Conservation (phyloP, 2,329 filamentous ascomycete species). For the Leptosphaerulina australis region DNA sequence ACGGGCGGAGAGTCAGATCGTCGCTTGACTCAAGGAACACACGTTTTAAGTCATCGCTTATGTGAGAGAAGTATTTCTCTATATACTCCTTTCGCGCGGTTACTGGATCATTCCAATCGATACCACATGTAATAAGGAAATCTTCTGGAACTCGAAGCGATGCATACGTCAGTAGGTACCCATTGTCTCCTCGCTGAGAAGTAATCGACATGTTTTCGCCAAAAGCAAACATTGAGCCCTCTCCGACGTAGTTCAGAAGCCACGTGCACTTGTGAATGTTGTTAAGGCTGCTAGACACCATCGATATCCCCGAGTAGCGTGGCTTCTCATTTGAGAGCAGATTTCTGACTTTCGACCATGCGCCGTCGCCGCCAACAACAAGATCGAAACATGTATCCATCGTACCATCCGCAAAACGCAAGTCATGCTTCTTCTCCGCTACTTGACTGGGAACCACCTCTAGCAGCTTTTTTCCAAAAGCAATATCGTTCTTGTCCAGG, state of each 20-base stretch:
- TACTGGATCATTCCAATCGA: conserved; percentile 50
- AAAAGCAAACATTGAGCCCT: conserved; percentile 41
- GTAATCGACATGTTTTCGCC: conserved; percentile 49
- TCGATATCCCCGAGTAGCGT: conserved; percentile 55
- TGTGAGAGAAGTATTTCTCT: conserved; percentile 28
- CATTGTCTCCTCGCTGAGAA: conserved; percentile 58
- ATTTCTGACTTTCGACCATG: conserved; percentile 51
- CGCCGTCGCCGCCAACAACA: conserved; percentile 57
- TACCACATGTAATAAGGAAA: conserved; percentile 52
- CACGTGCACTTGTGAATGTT: conserved; percentile 52
- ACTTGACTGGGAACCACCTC: conserved; percentile 35
- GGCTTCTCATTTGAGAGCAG: conserved; percentile 48
- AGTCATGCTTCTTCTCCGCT: conserved; percentile 22
- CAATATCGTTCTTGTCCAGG: conserved; percentile 50
- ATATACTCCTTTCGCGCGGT: conserved; percentile 42
- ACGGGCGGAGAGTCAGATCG: conserved; percentile 30
- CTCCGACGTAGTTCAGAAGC: conserved; percentile 54
- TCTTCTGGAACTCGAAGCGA: conserved; percentile 49
- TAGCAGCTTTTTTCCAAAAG: conserved; percentile 43
- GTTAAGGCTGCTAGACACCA: conserved; percentile 54
- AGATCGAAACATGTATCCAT: conserved; percentile 50
- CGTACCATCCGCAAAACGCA: conserved; percentile 42
- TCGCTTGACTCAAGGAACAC: conserved; percentile 30
- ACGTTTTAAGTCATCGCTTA: conserved; percentile 45
- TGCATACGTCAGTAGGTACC: conserved; percentile 52